phyloP scores from a whole-genome alignment of 2,329 filamentous ascomycete genomes.

The Ceratocystis smalleyi region DNA sequence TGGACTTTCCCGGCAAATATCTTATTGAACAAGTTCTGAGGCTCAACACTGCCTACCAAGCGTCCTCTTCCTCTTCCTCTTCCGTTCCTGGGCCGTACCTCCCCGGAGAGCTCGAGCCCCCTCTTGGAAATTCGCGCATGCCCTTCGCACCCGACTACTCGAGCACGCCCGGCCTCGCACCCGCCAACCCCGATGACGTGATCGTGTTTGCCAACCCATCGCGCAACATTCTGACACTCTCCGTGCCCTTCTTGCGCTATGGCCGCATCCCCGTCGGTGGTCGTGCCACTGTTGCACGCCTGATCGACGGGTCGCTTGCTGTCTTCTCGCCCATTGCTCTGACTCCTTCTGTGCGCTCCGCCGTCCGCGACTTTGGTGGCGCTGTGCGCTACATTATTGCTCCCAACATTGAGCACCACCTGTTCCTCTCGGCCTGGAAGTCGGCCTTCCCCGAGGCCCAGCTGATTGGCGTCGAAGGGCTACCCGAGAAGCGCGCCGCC shows the following conservation, averaged over 20 bases:
- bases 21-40: too few relatives aligned
- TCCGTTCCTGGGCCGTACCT: too few relatives aligned
- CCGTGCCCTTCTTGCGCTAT: constrained; percentile 69
- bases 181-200: constrained; percentile 58
- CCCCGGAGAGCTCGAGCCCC: too few relatives aligned
- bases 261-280: constrained; percentile 71
- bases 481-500: constrained; percentile 60
- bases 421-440: constrained; percentile 79
- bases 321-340: constrained; percentile 86
- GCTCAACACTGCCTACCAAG: too few relatives aligned
- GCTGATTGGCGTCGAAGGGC: constrained; percentile 66
- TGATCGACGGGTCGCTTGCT: constrained; percentile 62
- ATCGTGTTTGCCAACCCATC: constrained; percentile 84
- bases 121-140: too few relatives aligned
- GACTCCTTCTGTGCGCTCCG: constrained; percentile 54
- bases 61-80: too few relatives aligned
- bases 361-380: constrained; percentile 49
- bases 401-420: constrained; percentile 84
- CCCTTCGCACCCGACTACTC: neutral
- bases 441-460: constrained; percentile 61
- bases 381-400: constrained; percentile 73
- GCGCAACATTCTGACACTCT: constrained; percentile 61
- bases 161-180: constrained; percentile 34
- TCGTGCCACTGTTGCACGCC: constrained; percentile 68
- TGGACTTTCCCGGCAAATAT: too few relatives aligned